Evolutionary conservation across 768 basidiomycete species (phyloP), one percentile per base, ranked within the genome.

Genomic region (Chalciporus chontae): DNA sequence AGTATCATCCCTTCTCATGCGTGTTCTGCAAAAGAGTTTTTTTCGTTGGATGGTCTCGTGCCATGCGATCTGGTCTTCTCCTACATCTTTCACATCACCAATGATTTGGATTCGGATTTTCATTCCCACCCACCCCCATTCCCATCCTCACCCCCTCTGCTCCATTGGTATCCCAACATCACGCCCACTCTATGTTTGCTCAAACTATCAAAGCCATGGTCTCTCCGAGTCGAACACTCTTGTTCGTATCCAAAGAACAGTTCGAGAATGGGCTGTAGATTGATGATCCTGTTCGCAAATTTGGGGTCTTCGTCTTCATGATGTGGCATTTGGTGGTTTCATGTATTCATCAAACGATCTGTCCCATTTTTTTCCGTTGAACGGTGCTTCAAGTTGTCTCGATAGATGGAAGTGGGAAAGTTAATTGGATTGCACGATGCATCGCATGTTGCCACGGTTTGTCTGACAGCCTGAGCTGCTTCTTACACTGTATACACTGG

Each of bases 181-280:
- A 10, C 40, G 27, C 36, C 37, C 37, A 32, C 45, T 31, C 46
- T 9, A 94, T 99, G 89, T 78, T 87, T 56, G 94, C 96, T 0
- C 96, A 99, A 68, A 94, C 98, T 49, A 78, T 83, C 44, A 99
- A 99, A 68, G 96, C 95, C 0, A 94, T 97, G 10, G 71, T 99
- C 13, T 90, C 92, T 8, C 96, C n/a, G n/a, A n/a, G n/a, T n/a
- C n/a, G n/a, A n/a, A 99, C 94, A 2, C 76, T 99, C 56, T 98
- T 98, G 46, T 99, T 99, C 75, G 87, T 95, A 74, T 90, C 93
- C 55, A 99, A 99, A 71, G n/a, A n/a, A n/a, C n/a, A n/a, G n/a
- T n/a, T n/a, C n/a, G n/a, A n/a, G n/a, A n/a, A n/a, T n/a, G n/a
- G n/a, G n/a, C n/a, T n/a, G n/a, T n/a, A n/a, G n/a, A n/a, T n/a